Base-by-base conservation (phyloP, 1,284 basidiomycete genomes). In the Ceratobasidium sp. region DNA sequence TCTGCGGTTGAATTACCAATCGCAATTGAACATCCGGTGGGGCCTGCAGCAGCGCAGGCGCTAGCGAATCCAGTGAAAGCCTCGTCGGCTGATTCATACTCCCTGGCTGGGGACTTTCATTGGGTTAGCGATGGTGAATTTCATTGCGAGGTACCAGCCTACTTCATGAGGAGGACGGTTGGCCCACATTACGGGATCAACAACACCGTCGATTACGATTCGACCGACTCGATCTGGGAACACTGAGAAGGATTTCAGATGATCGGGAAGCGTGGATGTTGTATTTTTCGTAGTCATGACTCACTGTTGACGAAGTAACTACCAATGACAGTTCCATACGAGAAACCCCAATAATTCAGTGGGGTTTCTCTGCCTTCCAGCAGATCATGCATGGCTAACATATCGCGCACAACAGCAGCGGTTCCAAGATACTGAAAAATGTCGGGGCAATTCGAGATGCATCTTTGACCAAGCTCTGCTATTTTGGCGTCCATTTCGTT, bases 281-380 rank as follows among this genome's bases (percentile, higher is more conserved):
- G n/a, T n/a, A n/a, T n/a, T n/a, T n/a, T n/a, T n/a, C n/a, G n/a
- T n/a, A n/a, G n/a, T n/a, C n/a, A n/a, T n/a, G n/a, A 42, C 68
- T 25, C 32, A 69, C 68, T 69, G 35, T 64, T 69, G 6, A 69
- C 49, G 32, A 69, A 69, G 38, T 69, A 69, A 8, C 22, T 40
- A 3, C 68, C 68, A 25, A 69, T 62, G 4, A 69, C 40, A 10
- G 68, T 69, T 17, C 68, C 68, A n/a, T 69, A 62, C 43, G 58
- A 62, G 40, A 68, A 20, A 15, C 70, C 70, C 70, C 70, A 71
- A 34, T 69, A 71, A 22, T 71, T 25, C 15, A 71, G 29, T 8
- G 53, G 68, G 10, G 25, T 47, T 1, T 55, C 34, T 8, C 32
- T 27, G 35, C 69, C 58, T 32, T 64, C 69, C 13, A 70, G 34